Conservation (phyloP, 1,284 basidiomycete species). For the Baeospora myosura region DNA sequence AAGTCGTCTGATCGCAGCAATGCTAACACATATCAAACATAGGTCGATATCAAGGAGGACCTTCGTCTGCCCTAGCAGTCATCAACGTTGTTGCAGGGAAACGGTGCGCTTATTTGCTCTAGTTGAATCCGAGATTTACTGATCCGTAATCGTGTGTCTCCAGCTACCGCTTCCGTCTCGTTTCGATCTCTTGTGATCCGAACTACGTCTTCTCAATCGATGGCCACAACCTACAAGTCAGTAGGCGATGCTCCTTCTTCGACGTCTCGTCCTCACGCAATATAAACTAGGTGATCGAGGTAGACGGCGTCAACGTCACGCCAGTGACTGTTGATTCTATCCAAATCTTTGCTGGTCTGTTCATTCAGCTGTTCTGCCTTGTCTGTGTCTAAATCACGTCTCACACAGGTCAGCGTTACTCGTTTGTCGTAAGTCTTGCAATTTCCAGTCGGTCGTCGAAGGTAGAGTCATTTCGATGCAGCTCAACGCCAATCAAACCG, state of each 20-base stretch:
- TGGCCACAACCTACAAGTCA: constrained; percentile 28
- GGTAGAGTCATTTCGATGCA: constrained; percentile 11
- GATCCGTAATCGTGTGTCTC: constrained; percentile 11
- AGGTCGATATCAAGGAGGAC: constrained; percentile 30
- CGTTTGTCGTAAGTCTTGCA: constrained; percentile 20
- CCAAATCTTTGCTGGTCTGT: constrained; percentile 21
- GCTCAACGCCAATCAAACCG: constrained; percentile 8
- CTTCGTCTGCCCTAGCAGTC: constrained; percentile 25
- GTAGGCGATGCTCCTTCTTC: too few species aligned
- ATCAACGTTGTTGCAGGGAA: constrained; percentile 15
- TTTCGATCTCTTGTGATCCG: constrained; percentile 25
- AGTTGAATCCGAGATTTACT: constrained; percentile 12
- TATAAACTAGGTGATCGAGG: constrained; percentile 33
- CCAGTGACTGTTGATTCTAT: constrained; percentile 19
- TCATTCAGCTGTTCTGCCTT: not conserved
- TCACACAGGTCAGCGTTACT: constrained; percentile 24
- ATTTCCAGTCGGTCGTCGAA: constrained; percentile 19
- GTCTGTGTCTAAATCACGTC: not conserved
- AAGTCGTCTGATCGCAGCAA: not conserved
- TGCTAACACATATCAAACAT: not conserved
- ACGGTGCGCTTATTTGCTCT: constrained; percentile 8
- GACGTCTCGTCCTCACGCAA: too few species aligned
- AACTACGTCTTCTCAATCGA: constrained; percentile 34
- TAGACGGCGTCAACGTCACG: constrained; percentile 28
- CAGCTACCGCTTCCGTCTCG: constrained; percentile 29